Evolutionary conservation across 2,329 filamentous ascomycete genomes (phyloP).

Genomic region (Emydomyces testavorans): DNA sequence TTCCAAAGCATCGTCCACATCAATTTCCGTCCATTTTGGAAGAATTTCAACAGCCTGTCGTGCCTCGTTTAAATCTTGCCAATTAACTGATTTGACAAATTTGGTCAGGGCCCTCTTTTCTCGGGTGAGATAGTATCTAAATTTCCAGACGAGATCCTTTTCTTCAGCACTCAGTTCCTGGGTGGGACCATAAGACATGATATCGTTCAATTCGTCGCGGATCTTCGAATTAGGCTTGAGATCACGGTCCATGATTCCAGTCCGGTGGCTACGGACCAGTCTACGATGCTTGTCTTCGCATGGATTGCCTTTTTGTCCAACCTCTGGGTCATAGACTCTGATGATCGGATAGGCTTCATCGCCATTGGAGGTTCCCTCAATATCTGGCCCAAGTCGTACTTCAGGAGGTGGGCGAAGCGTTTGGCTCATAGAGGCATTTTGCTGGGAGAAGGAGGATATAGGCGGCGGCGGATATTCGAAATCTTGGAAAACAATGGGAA

Average conservation of each 20-base stretch:
- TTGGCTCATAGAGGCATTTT: constrained; percentile 53
- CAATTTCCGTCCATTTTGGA: constrained; percentile 89
- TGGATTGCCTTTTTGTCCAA: constrained; percentile 79
- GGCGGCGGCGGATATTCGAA: constrained; percentile 81
- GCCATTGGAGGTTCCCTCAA: constrained; percentile 53
- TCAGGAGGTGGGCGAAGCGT: constrained; percentile 71
- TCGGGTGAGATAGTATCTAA: constrained; percentile 82
- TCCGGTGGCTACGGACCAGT: constrained; percentile 81
- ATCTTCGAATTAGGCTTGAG: constrained; percentile 93
- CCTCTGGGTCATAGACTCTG: constrained; percentile 84
- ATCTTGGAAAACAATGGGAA: constrained; percentile 88
- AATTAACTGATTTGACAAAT: constrained; percentile 95
- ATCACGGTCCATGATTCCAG: constrained; percentile 88
- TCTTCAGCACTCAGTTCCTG: constrained; percentile 80
- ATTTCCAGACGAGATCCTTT: constrained; percentile 95
- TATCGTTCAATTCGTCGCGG: constrained; percentile 79
- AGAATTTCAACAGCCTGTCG: constrained; percentile 83
- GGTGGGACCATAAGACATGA: constrained; percentile 86
- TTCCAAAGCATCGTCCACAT: constrained; percentile 91
- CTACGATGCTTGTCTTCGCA: constrained; percentile 90
- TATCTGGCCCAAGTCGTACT: constrained; percentile 81
- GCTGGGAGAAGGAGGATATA: constrained; percentile 60
- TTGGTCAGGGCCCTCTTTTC: constrained; percentile 92
- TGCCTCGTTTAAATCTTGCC: constrained; percentile 73
- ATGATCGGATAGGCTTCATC: constrained; percentile 50